Base-by-base conservation (phyloP, 495 filamentous ascomycete genomes). In the Hyphodiscus hymeniophilus region DNA sequence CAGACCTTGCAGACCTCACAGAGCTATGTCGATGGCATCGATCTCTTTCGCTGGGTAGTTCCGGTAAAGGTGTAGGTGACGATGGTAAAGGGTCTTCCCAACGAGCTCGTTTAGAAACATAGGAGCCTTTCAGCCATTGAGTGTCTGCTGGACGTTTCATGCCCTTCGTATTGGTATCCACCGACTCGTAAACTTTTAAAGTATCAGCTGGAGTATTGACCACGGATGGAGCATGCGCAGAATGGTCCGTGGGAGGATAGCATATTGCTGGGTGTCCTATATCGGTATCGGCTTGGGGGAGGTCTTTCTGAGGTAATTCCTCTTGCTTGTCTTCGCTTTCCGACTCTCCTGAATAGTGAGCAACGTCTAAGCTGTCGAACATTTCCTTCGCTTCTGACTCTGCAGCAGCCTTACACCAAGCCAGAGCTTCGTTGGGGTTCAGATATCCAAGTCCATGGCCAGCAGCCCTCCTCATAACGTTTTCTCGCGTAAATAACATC, bases 111-210 rank as follows among this genome's bases (percentile, higher is more conserved):
- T 57, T 57, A 3, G 51, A 55, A 12, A 52, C 38, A 45, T 52
- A 49, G 24, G 54, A 52, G 31, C 51, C 58, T 24, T 53, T 60
- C 13, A 60, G 24, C 58, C 58, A 60, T 16, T 52, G 24, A 13
- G 36, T 7, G 38, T 55, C 41, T 3, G 30, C 28, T 3, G 38
- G 22, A 23, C 51, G 22, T 46, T 57, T 60, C 16, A 7, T 34
- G 3, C 52, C 34, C 23, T 47, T 51, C 15, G 21, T 51, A 2
- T 15, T 18, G 28, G 17, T 47, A 34, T 38, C 8, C 2, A 8
- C 7, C 2, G 34, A 16, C 13, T 38, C 26, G 26, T 28, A 4
- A 10, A 5, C 10, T 4, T 28, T 10, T 10, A 28, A 5, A 28
- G 5, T 10, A 28, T 28, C 26, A 10, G 26, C 10, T 28, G 4